These are phyloP conservation scores for Hymenochaete sp. DNA, from an alignment of 1,284 basidiomycete species.

Conservation along the genomic window DNA sequence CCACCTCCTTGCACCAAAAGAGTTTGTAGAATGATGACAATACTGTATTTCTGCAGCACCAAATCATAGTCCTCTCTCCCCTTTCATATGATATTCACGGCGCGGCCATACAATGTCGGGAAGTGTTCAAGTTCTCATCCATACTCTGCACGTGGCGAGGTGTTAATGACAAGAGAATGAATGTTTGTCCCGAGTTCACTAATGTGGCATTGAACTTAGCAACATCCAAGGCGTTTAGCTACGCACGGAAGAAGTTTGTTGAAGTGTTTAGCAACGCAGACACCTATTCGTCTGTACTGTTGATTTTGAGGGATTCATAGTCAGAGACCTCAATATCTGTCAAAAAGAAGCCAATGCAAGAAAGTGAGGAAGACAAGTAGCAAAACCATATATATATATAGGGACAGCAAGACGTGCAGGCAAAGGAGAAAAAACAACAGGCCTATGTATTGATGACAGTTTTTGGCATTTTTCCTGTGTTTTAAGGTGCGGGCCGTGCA, in stretches of 20 bases:
- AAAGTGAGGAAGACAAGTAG: too few relatives aligned
- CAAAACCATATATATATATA: too few relatives aligned
- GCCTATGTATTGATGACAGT: too few relatives aligned
- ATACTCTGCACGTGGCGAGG: constrained; percentile 21
- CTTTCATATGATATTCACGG: constrained; percentile 34
- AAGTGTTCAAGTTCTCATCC: constrained; percentile 26
- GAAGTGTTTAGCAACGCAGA: constrained; percentile 32
- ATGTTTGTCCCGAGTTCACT: constrained; percentile 33
- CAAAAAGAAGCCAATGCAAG: too few relatives aligned
- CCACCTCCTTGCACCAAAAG: constrained; percentile 17
- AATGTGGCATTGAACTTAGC: neutral
- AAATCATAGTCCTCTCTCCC: constrained; percentile 33
- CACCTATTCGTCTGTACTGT: constrained; percentile 26
- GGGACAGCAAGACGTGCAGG: too few relatives aligned
- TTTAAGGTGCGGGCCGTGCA: too few relatives aligned
- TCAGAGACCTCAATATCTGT: too few relatives aligned
- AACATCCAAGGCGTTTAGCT: neutral
- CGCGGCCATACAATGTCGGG: constrained; percentile 28
- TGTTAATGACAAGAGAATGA: constrained; percentile 15
- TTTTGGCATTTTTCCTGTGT: too few relatives aligned
- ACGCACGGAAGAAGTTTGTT: constrained; percentile 28
- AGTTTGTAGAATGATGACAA: constrained; percentile 39
- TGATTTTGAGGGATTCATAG: constrained; percentile 23
- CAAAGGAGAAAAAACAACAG: too few relatives aligned
- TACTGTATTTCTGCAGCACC: constrained; percentile 31